A percentile compares a stretch with the other conserved stretches of the same genome.
These are phyloP conservation scores for Botryotinia globosa DNA, from an alignment of 2,329 filamentous ascomycete species.

Conservation along the genomic window DNA sequence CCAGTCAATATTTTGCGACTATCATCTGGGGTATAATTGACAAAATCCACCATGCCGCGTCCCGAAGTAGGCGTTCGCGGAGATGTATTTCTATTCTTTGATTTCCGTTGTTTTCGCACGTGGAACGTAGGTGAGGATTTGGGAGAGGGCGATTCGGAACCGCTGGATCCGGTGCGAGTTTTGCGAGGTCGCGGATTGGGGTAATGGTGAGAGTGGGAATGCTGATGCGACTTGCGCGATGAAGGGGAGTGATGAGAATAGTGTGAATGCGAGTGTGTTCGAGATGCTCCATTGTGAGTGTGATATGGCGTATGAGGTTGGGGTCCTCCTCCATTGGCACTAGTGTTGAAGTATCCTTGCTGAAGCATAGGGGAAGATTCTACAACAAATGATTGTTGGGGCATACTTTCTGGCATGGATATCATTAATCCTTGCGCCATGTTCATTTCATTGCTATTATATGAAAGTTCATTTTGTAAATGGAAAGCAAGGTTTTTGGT, in stretches of 20 bases:
- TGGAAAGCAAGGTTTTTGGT: slow-evolving; percentile 35
- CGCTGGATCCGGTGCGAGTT: slow-evolving; percentile 20
- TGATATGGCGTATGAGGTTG: slow-evolving; percentile 19
- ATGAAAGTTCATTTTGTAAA: slow-evolving; percentile 34
- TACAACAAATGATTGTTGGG: slow-evolving; percentile 31
- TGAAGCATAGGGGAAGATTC: slow-evolving; percentile 26
- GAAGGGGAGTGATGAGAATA: slow-evolving; percentile 15
- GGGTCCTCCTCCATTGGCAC: background rate
- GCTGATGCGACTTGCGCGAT: slow-evolving; percentile 19
- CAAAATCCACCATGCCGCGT: slow-evolving; percentile 58
- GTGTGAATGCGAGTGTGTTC: slow-evolving; percentile 20
- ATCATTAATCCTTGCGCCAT: slow-evolving; percentile 35
- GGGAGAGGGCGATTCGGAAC: slow-evolving; percentile 25
- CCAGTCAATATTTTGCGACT: slow-evolving; percentile 77
- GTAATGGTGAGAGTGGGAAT: background rate
- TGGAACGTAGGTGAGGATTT: slow-evolving; percentile 25
- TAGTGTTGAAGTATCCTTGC: slow-evolving; percentile 24
- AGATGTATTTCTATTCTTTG: slow-evolving; percentile 32
- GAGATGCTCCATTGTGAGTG: background rate
- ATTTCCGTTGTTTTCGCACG: slow-evolving; percentile 32
- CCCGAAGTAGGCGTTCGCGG: slow-evolving; percentile 40
- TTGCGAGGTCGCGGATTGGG: slow-evolving; percentile 6
- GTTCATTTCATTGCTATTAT: slow-evolving; percentile 26
- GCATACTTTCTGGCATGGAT: slow-evolving; percentile 31
- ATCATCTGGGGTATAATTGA: slow-evolving; percentile 87